Percentiles rank a stretch among this genome's conserved stretches.
These are phyloP conservation scores for Spinellus fusiger DNA, from an alignment of 192 early-diverging fungal genomes.

Conservation along the genomic window DNA sequence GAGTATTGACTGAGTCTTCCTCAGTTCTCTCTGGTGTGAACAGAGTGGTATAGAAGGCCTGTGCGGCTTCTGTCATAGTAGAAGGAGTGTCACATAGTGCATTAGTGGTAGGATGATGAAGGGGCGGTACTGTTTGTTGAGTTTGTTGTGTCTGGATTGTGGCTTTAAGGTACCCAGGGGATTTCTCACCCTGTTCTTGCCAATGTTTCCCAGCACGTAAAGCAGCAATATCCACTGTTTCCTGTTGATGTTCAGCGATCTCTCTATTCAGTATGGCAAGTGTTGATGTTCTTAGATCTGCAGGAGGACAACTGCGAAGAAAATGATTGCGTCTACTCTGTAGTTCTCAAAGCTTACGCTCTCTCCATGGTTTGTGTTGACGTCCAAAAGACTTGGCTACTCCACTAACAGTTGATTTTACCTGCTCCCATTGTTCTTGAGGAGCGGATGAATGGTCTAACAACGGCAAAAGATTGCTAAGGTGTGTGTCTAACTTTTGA, in stretches of 20 bases:
- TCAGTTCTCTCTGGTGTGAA: too few species aligned
- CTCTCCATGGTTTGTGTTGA: neutral
- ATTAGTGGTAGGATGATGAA: too few species aligned
- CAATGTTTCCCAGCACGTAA: neutral
- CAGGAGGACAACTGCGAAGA: too few species aligned
- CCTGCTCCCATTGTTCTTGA: neutral
- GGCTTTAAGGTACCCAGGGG: neutral
- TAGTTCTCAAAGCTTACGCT: neutral
- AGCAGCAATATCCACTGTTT: neutral
- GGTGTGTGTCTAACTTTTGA: neutral
- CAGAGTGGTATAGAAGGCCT: too few species aligned
- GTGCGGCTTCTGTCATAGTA: too few species aligned
- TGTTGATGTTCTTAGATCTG: too few species aligned
- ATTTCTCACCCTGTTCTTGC: neutral
- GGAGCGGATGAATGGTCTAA: neutral
- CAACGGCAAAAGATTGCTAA: neutral
- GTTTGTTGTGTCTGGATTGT: neutral
- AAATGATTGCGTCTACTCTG: neutral
- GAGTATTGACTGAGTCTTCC: too few species aligned
- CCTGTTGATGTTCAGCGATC: neutral
- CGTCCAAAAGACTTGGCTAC: neutral
- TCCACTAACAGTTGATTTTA: neutral
- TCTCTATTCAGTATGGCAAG: neutral
- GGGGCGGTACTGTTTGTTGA: neutral
- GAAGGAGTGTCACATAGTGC: too few species aligned